phyloP scores from a whole-genome alignment of 73 alveolate genomes.

The Durusdinium trenchii region DNA sequence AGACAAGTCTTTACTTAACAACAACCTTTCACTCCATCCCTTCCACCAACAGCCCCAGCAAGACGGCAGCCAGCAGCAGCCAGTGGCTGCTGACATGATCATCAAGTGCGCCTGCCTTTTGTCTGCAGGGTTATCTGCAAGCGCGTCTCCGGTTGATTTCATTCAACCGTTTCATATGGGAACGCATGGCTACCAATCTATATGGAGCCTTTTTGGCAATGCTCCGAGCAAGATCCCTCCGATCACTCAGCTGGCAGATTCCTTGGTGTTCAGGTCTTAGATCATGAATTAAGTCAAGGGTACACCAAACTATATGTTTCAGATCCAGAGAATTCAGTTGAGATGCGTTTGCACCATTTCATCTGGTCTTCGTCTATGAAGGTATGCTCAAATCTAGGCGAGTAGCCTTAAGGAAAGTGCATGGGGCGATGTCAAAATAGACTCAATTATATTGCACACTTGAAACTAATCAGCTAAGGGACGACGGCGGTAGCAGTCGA shows the following conservation, averaged over 20 bases:
- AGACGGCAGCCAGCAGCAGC: not conserved
- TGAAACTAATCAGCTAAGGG: too few relatives aligned
- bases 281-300: not conserved
- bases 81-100: too few relatives aligned
- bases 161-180: not conserved
- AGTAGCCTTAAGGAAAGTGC: not conserved
- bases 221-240: not conserved
- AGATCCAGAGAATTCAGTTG: too few relatives aligned
- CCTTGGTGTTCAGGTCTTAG: not conserved
- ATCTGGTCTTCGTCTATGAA: not conserved
- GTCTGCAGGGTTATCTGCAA: too few relatives aligned
- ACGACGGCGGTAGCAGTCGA: not conserved
- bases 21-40: not conserved
- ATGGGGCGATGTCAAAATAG: too few relatives aligned
- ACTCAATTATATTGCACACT: too few relatives aligned
- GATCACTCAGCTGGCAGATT: not conserved
- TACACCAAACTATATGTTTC: not conserved
- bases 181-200: not conserved
- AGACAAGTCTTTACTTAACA: not conserved
- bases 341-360: not conserved
- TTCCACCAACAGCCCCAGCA: not conserved
- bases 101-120: not conserved
- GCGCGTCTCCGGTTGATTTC: not conserved
- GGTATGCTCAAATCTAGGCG: not conserved
- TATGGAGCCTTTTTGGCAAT: not conserved